Conservation (phyloP, 129 eudicot species). For the Chrysanthemum lavandulifolium region DNA sequence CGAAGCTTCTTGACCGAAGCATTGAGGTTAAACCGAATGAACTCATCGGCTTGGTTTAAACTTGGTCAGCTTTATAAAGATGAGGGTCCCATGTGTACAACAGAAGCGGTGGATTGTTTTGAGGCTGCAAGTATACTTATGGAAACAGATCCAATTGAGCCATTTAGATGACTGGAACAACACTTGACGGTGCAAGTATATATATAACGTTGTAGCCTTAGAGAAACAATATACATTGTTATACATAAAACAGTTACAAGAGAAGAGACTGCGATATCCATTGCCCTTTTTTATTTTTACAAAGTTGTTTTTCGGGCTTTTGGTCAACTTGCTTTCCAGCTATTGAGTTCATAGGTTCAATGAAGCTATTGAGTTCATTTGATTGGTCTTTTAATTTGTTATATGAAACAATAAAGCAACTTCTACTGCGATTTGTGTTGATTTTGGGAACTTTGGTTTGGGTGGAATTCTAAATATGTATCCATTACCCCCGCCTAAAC, state of each 20-base stretch:
- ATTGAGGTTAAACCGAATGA: conserved; percentile 65
- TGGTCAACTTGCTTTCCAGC: neutral
- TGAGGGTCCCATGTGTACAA: conserved; percentile 40
- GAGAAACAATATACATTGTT: conserved; percentile 20
- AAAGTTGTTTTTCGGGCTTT: neutral
- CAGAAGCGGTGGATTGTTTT: conserved; percentile 79
- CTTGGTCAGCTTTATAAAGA: conserved; percentile 78
- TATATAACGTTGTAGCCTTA: conserved; percentile 15
- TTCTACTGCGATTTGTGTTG: too few relatives aligned
- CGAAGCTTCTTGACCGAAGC: conserved; percentile 78
- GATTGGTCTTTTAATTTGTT: too few relatives aligned
- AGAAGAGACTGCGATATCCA: conserved; percentile 4
- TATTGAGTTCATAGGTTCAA: too few relatives aligned
- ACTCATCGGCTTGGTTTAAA: conserved; percentile 63
- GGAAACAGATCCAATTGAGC: conserved; percentile 80
- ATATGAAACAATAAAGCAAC: too few relatives aligned
- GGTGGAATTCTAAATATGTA: too few relatives aligned
- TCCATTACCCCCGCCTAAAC: too few relatives aligned
- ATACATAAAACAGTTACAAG: conserved; percentile 20
- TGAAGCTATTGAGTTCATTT: too few relatives aligned
- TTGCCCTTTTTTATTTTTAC: too few relatives aligned
- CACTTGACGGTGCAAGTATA: conserved; percentile 18
- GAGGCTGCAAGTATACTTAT: conserved; percentile 66
- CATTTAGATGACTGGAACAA: conserved; percentile 59
- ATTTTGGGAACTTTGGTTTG: too few relatives aligned